These are phyloP conservation scores for Umbelopsis vinacea DNA, from an alignment of 192 early-diverging fungal species.

Conservation along the genomic window DNA sequence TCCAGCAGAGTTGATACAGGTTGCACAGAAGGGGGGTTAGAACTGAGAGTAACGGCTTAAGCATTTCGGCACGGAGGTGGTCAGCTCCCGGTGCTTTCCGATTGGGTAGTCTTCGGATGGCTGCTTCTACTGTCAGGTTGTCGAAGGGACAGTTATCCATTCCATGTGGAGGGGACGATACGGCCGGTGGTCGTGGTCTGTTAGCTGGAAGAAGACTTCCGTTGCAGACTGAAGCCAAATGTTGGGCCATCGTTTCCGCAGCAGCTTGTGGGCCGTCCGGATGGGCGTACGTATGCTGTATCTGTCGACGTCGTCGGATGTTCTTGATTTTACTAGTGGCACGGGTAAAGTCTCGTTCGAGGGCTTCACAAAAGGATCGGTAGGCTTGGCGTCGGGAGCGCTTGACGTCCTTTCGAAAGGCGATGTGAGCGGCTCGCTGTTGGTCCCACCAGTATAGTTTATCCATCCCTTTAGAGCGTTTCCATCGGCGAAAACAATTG, in stretches of 20 bases:
- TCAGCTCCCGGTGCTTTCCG: constrained; percentile 27
- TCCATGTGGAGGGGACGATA: not conserved
- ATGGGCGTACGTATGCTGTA: not conserved
- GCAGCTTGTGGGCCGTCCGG: not conserved
- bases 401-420: not conserved
- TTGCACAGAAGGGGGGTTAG: too few relatives aligned
- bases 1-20: constrained; percentile 25
- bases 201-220: not conserved
- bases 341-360: not conserved
- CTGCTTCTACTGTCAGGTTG: not conserved
- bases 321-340: not conserved
- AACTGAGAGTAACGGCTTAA: not conserved
- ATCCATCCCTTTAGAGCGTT: not conserved
- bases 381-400: not conserved
- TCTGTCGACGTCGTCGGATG: not conserved
- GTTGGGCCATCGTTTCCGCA: not conserved
- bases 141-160: not conserved
- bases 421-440: not conserved
- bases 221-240: not conserved
- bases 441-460: not conserved
- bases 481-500: not conserved
- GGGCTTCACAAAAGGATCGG: not conserved
- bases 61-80: constrained; percentile 28
- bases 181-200: not conserved
- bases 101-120: not conserved